Evolutionary conservation across 2,329 filamentous ascomycete genomes (phyloP), one percentile per base, ranked within the genome.

Genomic region (Cercospora zeina): DNA sequence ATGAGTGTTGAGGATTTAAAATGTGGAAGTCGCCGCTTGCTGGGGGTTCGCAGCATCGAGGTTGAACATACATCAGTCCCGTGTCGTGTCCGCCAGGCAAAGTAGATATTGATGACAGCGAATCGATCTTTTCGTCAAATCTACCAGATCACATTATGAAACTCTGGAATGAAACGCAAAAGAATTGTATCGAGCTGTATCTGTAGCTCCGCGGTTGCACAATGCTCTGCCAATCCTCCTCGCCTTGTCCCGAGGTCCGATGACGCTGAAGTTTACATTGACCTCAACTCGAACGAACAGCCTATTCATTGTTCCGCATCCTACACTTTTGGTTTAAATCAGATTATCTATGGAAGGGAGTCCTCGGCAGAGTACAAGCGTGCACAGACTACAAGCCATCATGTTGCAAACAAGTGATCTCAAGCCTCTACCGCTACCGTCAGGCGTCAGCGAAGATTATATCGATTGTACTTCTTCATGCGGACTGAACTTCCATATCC

Each of bases 401-500:
- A 67, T 64, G 60, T 39, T 62, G 6, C 57, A 62, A 53, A 53
- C 39, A 39, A 49, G 37, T 13, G 14, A 54, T n/a, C 65, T 80
- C 34, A 71, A 75, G 42, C 79, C 82, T 27, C 73, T 85, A 33
- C 80, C 81, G n/a, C 78, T 89, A 2, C 84, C 85, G 1, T 36
- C 75, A 16, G 82, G 81, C 27, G 77, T 89, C 54, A 77, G 76
- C 14, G 82, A 85, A 60, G 81, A 82, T 67, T 83, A 84, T 65
- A 71, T 89, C 66, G 78, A 83, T 69, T 86, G 85, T 50, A 76
- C 76, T 4, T 73, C 79, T 45, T 73, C 73, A 1, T 82, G 81
- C 67, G 82, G 83, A 55, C 79, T 89, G 19, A 85, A 79, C 21
- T 87, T 85, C 73, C 87, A 90, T 73, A 73, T 85, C 36, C 78